Evolutionary conservation across 73 alveolate genomes (phyloP).

Genomic region (Vitrella brassicaformis): DNA sequence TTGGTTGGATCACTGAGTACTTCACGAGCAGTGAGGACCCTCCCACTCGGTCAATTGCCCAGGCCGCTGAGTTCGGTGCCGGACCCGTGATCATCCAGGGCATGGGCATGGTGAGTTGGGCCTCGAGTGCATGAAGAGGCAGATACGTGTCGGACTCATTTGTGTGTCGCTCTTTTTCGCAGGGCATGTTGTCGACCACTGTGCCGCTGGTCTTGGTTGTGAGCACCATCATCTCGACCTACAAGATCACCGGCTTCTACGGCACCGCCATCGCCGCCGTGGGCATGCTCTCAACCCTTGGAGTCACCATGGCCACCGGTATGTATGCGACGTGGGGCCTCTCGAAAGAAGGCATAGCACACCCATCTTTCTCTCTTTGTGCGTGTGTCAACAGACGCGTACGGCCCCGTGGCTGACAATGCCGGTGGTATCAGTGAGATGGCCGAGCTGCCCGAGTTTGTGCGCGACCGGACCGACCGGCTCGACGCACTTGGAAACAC

Average conservation of each 20-base stretch:
- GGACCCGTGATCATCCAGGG: constrained; percentile 66
- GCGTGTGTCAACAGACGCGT: constrained; percentile 17
- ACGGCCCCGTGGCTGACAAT: constrained; percentile 84
- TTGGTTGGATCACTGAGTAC: too few species aligned
- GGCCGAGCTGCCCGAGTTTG: constrained; percentile 66
- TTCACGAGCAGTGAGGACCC: constrained; percentile 53
- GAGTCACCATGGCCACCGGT: constrained; percentile 86
- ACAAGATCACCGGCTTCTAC: constrained; percentile 52
- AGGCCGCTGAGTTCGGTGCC: constrained; percentile 57
- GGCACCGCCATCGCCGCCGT: constrained; percentile 90
- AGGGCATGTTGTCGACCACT: constrained; percentile 11
- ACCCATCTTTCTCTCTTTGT: too few species aligned
- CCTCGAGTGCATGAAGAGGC: too few species aligned
- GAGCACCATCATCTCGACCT: constrained; percentile 10
- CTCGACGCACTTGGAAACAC: constrained; percentile 96
- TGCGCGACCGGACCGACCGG: constrained; percentile 81
- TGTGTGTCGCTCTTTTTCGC: too few species aligned
- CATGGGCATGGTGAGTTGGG: constrained; percentile 40
- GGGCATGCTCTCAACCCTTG: constrained; percentile 86
- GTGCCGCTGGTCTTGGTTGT: constrained; percentile 7
- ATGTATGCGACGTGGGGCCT: constrained; percentile 44
- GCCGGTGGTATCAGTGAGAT: constrained; percentile 98
- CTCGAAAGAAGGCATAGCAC: too few species aligned
- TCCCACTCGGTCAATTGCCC: constrained; percentile 58
- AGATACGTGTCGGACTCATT: too few species aligned